phyloP scores from a whole-genome alignment of 257 asterid species.

The Linaria vulgaris region DNA sequence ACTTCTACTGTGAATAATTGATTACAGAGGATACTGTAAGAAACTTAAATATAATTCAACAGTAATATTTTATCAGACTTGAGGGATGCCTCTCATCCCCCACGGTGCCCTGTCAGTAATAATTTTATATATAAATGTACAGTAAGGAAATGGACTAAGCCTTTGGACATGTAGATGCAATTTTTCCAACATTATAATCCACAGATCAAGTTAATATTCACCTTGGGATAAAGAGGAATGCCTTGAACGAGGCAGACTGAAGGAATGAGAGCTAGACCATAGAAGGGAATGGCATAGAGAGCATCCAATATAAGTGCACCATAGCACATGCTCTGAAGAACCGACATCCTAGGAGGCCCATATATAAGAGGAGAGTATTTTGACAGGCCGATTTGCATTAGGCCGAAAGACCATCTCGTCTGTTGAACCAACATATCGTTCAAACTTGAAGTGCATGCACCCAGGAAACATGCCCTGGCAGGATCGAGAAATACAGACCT shows the following conservation, averaged over 20 bases:
- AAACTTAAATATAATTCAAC: too few species aligned
- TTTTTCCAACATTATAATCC: too few species aligned
- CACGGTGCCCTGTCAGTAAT: too few species aligned
- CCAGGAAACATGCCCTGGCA: constrained; percentile 43
- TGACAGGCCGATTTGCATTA: constrained; percentile 36
- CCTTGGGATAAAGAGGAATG: constrained; percentile 55
- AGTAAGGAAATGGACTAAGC: too few species aligned
- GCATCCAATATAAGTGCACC: constrained; percentile 29
- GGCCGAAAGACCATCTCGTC: constrained; percentile 51
- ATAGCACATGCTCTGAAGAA: constrained; percentile 42
- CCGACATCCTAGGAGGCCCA: constrained; percentile 41
- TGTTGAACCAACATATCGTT: constrained; percentile 51
- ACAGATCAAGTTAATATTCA: constrained; percentile 3
- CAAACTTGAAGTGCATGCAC: constrained; percentile 43
- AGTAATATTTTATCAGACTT: too few species aligned
- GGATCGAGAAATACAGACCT: constrained; percentile 45
- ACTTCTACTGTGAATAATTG: too few species aligned
- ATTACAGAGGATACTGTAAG: too few species aligned
- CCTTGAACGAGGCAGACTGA: constrained; percentile 37
- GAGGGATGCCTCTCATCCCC: too few species aligned
- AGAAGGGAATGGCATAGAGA: constrained; percentile 30
- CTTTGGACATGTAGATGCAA: too few species aligned
- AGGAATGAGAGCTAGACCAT: constrained; percentile 39
- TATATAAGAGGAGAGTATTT: constrained; percentile 44
- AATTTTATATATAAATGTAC: too few species aligned